Base-by-base conservation (phyloP, 768 basidiomycete genomes). In the Trametes coccinea region DNA sequence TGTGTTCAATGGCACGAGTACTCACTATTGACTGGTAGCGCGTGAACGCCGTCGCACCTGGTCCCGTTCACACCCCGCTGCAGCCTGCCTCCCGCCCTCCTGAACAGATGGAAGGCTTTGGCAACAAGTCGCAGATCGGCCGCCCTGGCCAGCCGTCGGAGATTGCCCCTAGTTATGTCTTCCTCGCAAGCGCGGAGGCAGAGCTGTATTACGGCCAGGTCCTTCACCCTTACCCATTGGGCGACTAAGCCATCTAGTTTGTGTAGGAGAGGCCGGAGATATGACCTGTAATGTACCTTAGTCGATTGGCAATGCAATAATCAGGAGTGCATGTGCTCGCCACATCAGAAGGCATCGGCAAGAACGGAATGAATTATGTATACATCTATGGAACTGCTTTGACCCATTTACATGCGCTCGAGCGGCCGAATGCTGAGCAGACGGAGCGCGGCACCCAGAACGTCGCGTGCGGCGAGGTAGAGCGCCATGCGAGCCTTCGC, bases 371-470 rank as follows among this genome's bases (percentile, higher is more conserved):
- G 59, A 43, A 54, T 60, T 60, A 60, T 8, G 54, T 34, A 51
- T 60, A 60, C 59, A 56, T 56, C 53, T 56, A 56, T 27, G 10
- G 17, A 11, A 43, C 57, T 46, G 34, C 59, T 22, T 41, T 30
- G 49, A 48, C 55, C 17, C 14, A 43, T 53, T 72, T 78, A 98
- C 96, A 98, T 98, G 73, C 93, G 80, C 77, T 97, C 93, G 56
- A 99, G 77, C 8, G 96, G 96, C 49, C 87, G 83, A 66, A 98
- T 83, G 67, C 91, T 96, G 70, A 99, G 73, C 75, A 98, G 72
- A 71, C 87, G 81, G 90, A 99, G 90, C 46, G 91, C 89, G 51
- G 85, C 85, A 4, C 81, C 89, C 64, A 99, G 78, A n/a, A 97
- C 95, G 70, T 96, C 92, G 76, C 90, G 82, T 48, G 95, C 93